Evolutionary conservation across 2,329 filamentous ascomycete genomes (phyloP).

Genomic region (Pleurostoma richardsiae): DNA sequence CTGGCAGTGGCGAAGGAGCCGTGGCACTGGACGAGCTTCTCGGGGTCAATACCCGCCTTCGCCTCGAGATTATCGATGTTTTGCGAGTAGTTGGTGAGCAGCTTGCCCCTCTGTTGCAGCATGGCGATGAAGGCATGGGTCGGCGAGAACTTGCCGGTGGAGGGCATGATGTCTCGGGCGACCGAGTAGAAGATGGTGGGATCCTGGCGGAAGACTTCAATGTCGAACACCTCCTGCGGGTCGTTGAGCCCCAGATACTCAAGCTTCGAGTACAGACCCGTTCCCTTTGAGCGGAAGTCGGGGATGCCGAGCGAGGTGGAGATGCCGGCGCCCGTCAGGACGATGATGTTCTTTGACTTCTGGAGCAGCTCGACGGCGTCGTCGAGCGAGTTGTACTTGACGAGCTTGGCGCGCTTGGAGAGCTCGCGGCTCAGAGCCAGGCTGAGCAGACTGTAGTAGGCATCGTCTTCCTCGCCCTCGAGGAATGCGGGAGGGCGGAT

Average conservation of each 20-base stretch:
- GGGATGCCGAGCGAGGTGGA: constrained; percentile 95
- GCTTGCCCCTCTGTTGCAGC: constrained; percentile 80
- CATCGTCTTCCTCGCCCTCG: constrained; percentile 65
- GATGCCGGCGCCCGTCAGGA: constrained; percentile 93
- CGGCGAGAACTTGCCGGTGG: constrained; percentile 74
- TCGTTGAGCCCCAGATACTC: constrained; percentile 72
- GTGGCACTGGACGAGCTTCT: constrained; percentile 92
- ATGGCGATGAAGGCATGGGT: constrained; percentile 92
- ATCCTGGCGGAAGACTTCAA: constrained; percentile 78
- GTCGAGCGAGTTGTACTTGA: constrained; percentile 77
- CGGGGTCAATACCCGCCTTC: constrained; percentile 72
- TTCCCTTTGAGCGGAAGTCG: constrained; percentile 92
- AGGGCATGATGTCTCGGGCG: constrained; percentile 84
- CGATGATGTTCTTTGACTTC: constrained; percentile 76
- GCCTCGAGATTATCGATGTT: constrained; percentile 97
- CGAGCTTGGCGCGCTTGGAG: constrained; percentile 73
- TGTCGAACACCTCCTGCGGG: constrained; percentile 94
- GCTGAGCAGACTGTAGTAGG: constrained; percentile 70
- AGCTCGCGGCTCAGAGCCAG: constrained; percentile 77
- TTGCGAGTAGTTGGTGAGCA: constrained; percentile 96
- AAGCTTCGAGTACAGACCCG: constrained; percentile 83
- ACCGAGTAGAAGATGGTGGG: constrained; percentile 88
- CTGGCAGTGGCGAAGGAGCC: constrained; percentile 91
- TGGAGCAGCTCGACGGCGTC: constrained; percentile 78
- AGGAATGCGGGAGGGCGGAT: constrained; percentile 70